These are phyloP conservation scores for Lichtheimia hyalospora DNA, from an alignment of 371 early-diverging fungal species.

Conservation along the genomic window DNA sequence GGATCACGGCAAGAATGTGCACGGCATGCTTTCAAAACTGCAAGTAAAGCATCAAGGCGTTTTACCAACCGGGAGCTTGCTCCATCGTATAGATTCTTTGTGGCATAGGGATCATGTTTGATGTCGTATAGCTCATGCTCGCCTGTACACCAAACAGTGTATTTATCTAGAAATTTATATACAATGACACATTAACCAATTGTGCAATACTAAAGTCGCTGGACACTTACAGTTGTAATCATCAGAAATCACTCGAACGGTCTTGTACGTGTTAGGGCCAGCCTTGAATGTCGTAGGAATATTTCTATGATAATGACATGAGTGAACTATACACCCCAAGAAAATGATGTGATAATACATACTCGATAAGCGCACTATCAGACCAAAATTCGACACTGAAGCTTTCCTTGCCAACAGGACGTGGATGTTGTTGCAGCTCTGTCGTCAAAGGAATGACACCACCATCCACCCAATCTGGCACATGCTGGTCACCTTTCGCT, in stretches of 20 bases:
- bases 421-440: constrained; percentile 29
- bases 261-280: constrained; percentile 46
- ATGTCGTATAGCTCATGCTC: constrained; percentile 63
- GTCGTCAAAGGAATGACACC: constrained; percentile 52
- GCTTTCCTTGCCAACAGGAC: constrained; percentile 51
- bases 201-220: not conserved
- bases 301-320: constrained; percentile 6
- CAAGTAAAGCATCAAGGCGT: constrained; percentile 60
- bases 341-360: not conserved
- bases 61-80: constrained; percentile 27
- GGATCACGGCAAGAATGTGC: constrained; percentile 61
- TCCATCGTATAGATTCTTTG: constrained; percentile 42
- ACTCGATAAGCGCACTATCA: constrained; percentile 3
- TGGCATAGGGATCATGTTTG: constrained; percentile 61
- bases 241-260: constrained; percentile 54
- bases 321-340: not conserved
- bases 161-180: constrained; percentile 23
- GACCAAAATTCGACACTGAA: constrained; percentile 67
- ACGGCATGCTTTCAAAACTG: constrained; percentile 54
- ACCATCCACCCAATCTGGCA: constrained; percentile 57
- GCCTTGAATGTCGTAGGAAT: constrained; percentile 7
- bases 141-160: constrained; percentile 66
- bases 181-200: not conserved
- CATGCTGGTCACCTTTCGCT: constrained; percentile 35
- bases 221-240: constrained; percentile 40